Conservation (phyloP, 2,329 filamentous ascomycete species). For the Cladosporium sp. region DNA sequence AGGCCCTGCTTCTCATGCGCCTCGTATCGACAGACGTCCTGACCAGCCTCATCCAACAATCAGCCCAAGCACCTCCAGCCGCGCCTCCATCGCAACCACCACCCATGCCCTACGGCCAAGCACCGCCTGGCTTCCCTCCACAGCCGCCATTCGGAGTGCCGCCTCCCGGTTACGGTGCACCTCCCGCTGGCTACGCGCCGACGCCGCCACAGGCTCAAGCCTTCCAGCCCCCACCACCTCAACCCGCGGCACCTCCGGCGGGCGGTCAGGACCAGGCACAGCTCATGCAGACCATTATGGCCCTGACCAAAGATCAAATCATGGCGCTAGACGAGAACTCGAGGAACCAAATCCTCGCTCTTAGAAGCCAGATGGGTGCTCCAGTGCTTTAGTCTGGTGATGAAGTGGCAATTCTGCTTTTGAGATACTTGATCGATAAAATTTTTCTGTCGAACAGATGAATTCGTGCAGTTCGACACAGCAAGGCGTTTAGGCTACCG, state of each 20-base stretch:
- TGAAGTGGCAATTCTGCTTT: neutral
- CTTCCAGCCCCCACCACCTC: constrained; percentile 37
- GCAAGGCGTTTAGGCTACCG: constrained; percentile 10
- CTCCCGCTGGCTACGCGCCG: constrained; percentile 35
- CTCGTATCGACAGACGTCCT: constrained; percentile 84
- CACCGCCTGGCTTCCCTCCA: constrained; percentile 31
- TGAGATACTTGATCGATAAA: no score
- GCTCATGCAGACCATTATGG: constrained; percentile 76
- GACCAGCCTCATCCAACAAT: constrained; percentile 68
- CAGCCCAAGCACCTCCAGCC: constrained; percentile 33
- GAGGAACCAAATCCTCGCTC: constrained; percentile 71
- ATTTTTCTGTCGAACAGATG: neutral
- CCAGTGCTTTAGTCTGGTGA: neutral
- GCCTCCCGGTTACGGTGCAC: constrained; percentile 31
- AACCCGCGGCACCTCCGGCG: constrained; percentile 38
- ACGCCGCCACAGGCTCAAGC: constrained; percentile 42
- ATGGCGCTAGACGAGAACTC: constrained; percentile 63
- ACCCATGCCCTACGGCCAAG: constrained; percentile 31
- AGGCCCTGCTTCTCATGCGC: constrained; percentile 87
- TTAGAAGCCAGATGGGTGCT: constrained; percentile 59
- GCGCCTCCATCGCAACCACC: constrained; percentile 24
- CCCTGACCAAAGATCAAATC: constrained; percentile 74
- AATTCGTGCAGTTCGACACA: neutral
- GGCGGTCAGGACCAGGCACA: constrained; percentile 60
- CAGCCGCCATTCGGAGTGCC: constrained; percentile 21